Base-by-base conservation (phyloP, 352 stramenopile genomes). In the Phytopythium sindhum region DNA sequence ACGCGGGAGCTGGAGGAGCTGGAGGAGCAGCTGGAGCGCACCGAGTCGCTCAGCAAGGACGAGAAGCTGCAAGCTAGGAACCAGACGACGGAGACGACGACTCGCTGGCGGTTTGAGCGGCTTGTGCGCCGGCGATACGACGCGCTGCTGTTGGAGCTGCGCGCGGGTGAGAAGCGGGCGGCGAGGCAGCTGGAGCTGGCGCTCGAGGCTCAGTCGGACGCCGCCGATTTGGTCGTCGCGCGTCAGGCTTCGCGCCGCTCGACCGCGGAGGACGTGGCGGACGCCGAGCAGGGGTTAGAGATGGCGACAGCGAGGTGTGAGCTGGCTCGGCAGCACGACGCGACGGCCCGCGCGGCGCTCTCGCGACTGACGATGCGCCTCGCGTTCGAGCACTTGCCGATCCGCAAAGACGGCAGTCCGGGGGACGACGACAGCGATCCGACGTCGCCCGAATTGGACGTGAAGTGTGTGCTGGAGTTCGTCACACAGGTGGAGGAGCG, bases 321-420 rank as follows among this genome's bases (percentile, higher is more conserved):
- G 48, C 67, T 88, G 4, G 71, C 76, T 17, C 63, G 84, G 50
- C 77, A 90, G 58, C 82, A 80, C 42, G 70, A 62, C 9, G 47
- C 42, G 4, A 84, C 81, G 50, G 73, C 82, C 5, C 41, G 68
- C 1, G 60, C 70, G 8, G 74, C 73, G 24, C 60, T 86, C 10
- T 45, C 64, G 19, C 51, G 57, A 0, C 60, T 90, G 28, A 60
- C 73, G 41, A 71, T 91, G 64, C 52, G 70, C 15, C 70, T 92
- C 35, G 61, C 71, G 45, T 87, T 92, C 52, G 42, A 79, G 23
- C 70, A 79, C 54, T 80, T 89, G 47, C 74, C 86, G 4, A 86
- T 95, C 24, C 57, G 60, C 1, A 73, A 79, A 5, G 70, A 89
- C 58, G 64, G 69, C 8, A 66, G 79, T 1, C 72, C 72, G 3